Evolutionary conservation across 768 basidiomycete species (phyloP).

Genomic region (Chalciporus piperatus): DNA sequence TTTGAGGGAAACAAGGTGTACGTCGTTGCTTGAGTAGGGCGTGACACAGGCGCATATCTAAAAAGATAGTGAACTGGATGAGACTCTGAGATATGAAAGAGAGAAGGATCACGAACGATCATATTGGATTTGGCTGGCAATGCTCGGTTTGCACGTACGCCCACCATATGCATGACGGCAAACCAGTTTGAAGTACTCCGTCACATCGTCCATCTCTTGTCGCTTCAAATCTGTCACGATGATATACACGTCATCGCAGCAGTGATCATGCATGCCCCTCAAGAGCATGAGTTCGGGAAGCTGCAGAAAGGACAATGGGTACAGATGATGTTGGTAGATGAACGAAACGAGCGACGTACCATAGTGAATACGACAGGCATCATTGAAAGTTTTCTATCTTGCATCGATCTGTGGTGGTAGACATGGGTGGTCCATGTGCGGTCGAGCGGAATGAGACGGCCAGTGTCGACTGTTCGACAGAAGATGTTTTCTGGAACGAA

Average conservation of each 20-base stretch:
- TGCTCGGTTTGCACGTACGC: constrained; percentile 57
- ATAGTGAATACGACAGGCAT: constrained; percentile 81
- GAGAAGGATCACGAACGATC: constrained; percentile 52
- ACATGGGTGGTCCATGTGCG: constrained; percentile 81
- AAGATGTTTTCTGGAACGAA: constrained; percentile 80
- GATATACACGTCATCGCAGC: constrained; percentile 75
- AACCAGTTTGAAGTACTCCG: constrained; percentile 75
- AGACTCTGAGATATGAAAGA: constrained; percentile 3
- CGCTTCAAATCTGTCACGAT: constrained; percentile 78
- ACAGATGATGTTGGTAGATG: not conserved
- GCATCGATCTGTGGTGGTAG: constrained; percentile 74
- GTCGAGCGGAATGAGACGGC: constrained; percentile 75
- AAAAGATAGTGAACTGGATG: not conserved
- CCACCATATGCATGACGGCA: constrained; percentile 65
- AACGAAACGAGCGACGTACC: constrained; percentile 39
- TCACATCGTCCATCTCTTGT: constrained; percentile 78
- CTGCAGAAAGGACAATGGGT: constrained; percentile 33
- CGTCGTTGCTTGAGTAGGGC: constrained; percentile 64
- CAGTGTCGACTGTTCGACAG: constrained; percentile 75
- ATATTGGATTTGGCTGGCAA: constrained; percentile 63
- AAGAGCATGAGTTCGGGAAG: constrained; percentile 78
- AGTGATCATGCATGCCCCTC: constrained; percentile 76
- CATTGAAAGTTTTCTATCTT: constrained; percentile 69
- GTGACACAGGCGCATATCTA: constrained; percentile 67
- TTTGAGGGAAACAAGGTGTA: constrained; percentile 80